These are phyloP conservation scores for Fusarium sp. DNA, from an alignment of 2,329 filamentous ascomycete genomes.

Conservation along the genomic window DNA sequence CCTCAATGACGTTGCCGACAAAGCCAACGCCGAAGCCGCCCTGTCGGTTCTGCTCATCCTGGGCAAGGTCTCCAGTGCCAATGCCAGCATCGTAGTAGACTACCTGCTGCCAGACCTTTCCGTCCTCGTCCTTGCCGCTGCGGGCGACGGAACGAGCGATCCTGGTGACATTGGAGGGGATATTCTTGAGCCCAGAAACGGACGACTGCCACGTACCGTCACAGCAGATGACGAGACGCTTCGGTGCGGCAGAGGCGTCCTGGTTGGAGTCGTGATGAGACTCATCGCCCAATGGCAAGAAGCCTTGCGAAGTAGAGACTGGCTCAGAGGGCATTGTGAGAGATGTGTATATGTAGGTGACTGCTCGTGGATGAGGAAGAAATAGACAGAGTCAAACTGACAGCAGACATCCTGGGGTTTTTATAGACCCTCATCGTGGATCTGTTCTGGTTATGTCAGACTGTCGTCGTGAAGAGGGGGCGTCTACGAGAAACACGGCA, in stretches of 20 bases:
- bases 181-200: slow-evolving; percentile 41
- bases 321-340: slow-evolving; percentile 28
- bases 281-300: slow-evolving; percentile 30
- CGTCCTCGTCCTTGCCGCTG: slow-evolving; percentile 40
- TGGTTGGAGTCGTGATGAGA: slow-evolving; percentile 27
- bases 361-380: not conserved
- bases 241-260: slow-evolving; percentile 31
- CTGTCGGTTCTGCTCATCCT: slow-evolving; percentile 32
- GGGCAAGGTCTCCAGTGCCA: slow-evolving; percentile 41
- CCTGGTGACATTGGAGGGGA: slow-evolving; percentile 51
- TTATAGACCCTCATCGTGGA: slow-evolving; percentile 21
- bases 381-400: not conserved
- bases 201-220: slow-evolving; percentile 53
- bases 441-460: slow-evolving; percentile 11
- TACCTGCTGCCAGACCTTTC: slow-evolving; percentile 50
- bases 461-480: not conserved
- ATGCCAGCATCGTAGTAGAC: slow-evolving; percentile 54
- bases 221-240: slow-evolving; percentile 51
- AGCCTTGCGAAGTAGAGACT: slow-evolving; percentile 14
- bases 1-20: slow-evolving; percentile 49
- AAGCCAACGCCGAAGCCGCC: slow-evolving; percentile 46
- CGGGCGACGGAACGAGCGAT: slow-evolving; percentile 48
- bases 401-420: not conserved
- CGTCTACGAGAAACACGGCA: not conserved
- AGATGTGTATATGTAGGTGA: not conserved